phyloP scores from a whole-genome alignment of 169 alveolate species.

The Plasmodium malariae region DNA sequence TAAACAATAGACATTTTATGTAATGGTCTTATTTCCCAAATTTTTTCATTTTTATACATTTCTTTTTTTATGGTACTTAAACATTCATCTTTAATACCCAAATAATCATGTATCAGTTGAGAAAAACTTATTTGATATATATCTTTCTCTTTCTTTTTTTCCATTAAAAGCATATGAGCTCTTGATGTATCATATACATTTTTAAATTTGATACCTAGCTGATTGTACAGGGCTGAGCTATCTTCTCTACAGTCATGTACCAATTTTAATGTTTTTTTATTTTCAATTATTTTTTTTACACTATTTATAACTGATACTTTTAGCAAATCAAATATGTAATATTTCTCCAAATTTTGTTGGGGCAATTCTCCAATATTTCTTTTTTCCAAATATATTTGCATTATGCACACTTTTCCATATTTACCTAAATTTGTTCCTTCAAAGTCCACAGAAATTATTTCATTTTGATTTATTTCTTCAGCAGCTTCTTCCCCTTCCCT shows the following conservation, averaged over 20 bases:
- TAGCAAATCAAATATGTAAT: constrained; percentile 46
- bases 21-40: constrained; percentile 76
- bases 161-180: constrained; percentile 64
- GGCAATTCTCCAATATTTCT: constrained; percentile 1
- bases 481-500: constrained; percentile 74
- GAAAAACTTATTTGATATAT: constrained; percentile 68
- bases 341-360: constrained; percentile 28
- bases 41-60: constrained; percentile 75
- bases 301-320: constrained; percentile 34
- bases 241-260: constrained; percentile 81
- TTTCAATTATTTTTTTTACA: constrained; percentile 79
- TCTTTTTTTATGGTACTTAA: constrained; percentile 67
- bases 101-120: constrained; percentile 66
- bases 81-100: constrained; percentile 73
- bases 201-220: constrained; percentile 79
- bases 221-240: constrained; percentile 82
- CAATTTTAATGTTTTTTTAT: constrained; percentile 70
- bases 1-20: constrained; percentile 56
- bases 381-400: constrained; percentile 74
- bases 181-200: constrained; percentile 83
- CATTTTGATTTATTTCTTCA: constrained; percentile 63
- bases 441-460: constrained; percentile 78
- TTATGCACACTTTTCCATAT: constrained; percentile 80
- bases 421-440: constrained; percentile 85
- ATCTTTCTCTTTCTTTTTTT: constrained; percentile 46